Evolutionary conservation across 352 stramenopile species (phyloP), one percentile per base, ranked within the genome.

Genomic region (Globisporangium nunn): DNA sequence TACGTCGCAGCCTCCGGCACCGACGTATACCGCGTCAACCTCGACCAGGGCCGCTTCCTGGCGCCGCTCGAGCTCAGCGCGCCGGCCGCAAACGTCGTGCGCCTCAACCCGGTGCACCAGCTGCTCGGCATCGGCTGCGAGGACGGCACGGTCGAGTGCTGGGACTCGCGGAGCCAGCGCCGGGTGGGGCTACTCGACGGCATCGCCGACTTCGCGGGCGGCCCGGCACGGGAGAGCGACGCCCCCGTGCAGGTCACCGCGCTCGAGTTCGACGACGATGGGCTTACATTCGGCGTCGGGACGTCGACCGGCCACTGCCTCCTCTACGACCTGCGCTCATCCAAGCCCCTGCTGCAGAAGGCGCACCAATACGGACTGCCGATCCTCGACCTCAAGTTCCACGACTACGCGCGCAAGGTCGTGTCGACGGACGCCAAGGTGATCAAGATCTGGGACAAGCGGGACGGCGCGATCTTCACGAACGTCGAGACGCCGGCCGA

Each of bases 381-480:
- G 1, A 98, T 99, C 69, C 70, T 98, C 50, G 87, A 95, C 58
- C 52, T 98, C 46, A 87, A 97, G 64, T 99, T 98, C 68, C 85
- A 95, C 62, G 81, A 93, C 63, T 88, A 73, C 66, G 74, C 61
- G 66, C 82, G 78, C 23, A 96, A 96, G 53, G 79, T 99, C 18
- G 69, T 99, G 12, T 98, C 91, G 31, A 86, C 87, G 7, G 97
- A 99, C 73, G 76, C 92, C 47, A 99, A 99, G 69, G 80, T 98
- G 50, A 93, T 99, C 53, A 99, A 99, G 76, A 94, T 98, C 63
- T 99, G 97, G 97, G 91, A 98, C 66, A 85, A 83, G 54, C 70
- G 80, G 28, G 75, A 71, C 40, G 96, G 96, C 46, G 78, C 81
- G 8, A 85, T 98, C 56, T 90, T 98, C 56, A 97, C 93, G 44